These are phyloP conservation scores for Lipomyces sp. DNA, from an alignment of 805 yeast species.

Conservation along the genomic window DNA sequence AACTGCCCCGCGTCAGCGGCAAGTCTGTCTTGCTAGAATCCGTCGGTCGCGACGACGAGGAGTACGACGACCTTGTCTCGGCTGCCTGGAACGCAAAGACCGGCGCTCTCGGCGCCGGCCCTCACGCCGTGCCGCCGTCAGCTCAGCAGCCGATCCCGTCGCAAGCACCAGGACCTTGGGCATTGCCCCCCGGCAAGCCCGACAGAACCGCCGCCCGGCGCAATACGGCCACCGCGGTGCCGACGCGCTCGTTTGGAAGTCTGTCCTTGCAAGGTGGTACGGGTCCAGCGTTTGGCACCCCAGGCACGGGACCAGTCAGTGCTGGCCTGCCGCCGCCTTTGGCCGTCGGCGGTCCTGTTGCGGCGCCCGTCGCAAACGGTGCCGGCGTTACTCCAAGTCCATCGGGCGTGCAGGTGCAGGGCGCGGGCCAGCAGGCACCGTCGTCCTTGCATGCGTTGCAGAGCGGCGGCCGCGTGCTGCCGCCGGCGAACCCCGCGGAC, in stretches of 20 bases:
- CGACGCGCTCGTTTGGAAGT: constrained; percentile 7
- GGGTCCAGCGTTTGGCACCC: not conserved
- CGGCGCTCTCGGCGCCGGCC: too few species aligned
- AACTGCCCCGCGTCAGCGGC: constrained; percentile 31
- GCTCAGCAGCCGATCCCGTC: too few species aligned
- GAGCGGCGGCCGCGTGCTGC: constrained; percentile 42
- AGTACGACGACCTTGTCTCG: constrained; percentile 35
- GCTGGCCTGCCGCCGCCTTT: constrained; percentile 4
- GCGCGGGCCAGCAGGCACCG: too few species aligned
- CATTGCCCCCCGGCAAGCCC: too few species aligned
- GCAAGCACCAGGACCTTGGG: not conserved
- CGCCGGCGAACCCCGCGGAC: constrained; percentile 91
- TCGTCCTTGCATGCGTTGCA: constrained; percentile 39
- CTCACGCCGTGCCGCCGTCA: too few species aligned
- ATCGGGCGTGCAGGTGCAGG: too few species aligned
- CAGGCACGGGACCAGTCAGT: not conserved
- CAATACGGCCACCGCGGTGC: constrained; percentile 1
- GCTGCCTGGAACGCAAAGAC: constrained; percentile 31
- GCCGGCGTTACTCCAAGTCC: not conserved
- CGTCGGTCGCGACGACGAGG: constrained; percentile 35
- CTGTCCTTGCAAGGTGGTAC: constrained; percentile 5
- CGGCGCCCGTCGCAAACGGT: too few species aligned
- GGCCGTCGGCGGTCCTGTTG: too few species aligned
- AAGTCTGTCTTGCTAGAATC: constrained; percentile 36
- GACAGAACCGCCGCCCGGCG: too few species aligned